Percentiles rank a stretch among this genome's conserved stretches.
These are phyloP conservation scores for Sordaria brevicollis DNA, from an alignment of 495 filamentous ascomycete species.

Conservation along the genomic window DNA sequence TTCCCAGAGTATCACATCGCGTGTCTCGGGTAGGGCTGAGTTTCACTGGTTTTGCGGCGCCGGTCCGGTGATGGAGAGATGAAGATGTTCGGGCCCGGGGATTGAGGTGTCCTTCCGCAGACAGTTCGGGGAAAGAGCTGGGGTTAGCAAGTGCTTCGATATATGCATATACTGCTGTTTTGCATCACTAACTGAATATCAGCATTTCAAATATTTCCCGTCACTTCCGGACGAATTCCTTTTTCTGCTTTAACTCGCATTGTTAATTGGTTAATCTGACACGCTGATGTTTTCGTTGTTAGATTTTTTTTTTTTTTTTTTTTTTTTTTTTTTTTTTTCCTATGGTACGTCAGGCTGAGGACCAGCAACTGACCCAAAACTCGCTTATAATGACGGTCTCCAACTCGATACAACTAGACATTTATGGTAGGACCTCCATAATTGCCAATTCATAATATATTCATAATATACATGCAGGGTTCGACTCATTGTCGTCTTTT, in stretches of 20 bases:
- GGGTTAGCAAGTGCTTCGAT: neutral
- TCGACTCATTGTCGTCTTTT: too few species aligned
- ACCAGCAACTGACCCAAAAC: too few species aligned
- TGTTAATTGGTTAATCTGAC: too few species aligned
- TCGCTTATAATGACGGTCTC: too few species aligned
- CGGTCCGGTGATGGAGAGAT: neutral
- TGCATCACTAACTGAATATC: neutral
- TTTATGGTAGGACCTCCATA: too few species aligned
- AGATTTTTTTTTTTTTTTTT: too few species aligned
- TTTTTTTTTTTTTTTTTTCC: too few species aligned
- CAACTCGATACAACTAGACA: too few species aligned
- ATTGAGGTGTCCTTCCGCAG: neutral
- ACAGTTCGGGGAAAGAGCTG: neutral
- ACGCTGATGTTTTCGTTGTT: too few species aligned
- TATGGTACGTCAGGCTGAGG: too few species aligned
- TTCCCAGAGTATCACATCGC: neutral
- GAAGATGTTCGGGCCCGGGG: neutral
- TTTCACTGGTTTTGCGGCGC: neutral
- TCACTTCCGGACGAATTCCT: neutral
- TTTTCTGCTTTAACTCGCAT: neutral
- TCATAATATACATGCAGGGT: too few species aligned
- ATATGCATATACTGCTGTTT: neutral
- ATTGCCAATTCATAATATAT: too few species aligned
- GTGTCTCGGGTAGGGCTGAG: neutral
- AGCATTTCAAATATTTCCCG: neutral